Percentiles rank a stretch among this genome's conserved stretches.
Evolutionary conservation across 2,329 filamentous ascomycete genomes (phyloP).

Genomic region (Aureobasidium uvarum): DNA sequence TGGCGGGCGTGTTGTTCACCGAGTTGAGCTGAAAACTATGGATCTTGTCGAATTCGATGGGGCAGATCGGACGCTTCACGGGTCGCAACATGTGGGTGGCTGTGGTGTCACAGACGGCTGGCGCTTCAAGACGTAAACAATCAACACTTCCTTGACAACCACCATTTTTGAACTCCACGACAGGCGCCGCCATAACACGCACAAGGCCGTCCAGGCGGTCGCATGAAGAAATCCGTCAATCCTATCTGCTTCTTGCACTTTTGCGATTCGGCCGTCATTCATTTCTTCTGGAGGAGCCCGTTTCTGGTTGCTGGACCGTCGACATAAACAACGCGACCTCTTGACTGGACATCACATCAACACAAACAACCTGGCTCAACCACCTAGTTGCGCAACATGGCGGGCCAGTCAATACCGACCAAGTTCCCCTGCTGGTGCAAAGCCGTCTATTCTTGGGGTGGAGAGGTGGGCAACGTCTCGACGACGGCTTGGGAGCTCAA

Average conservation of each 20-base stretch:
- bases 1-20: not conserved
- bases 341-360: not conserved
- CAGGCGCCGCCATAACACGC: constrained; percentile 6
- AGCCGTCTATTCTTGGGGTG: constrained; percentile 45
- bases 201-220: constrained; percentile 10
- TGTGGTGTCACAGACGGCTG: constrained; percentile 10
- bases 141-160: constrained; percentile 16
- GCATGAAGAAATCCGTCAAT: not conserved
- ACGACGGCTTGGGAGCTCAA: not conserved
- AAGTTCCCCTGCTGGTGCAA: constrained; percentile 44
- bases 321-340: constrained; percentile 1
- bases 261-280: not conserved
- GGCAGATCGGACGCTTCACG: not conserved
- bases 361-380: not conserved
- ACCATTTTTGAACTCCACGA: not conserved
- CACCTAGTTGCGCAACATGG: constrained; percentile 24
- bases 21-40: constrained; percentile 4
- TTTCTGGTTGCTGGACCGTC: constrained; percentile 5
- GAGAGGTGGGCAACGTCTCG: constrained; percentile 33
- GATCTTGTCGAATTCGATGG: constrained; percentile 12
- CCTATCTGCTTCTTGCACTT: not conserved
- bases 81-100: not conserved
- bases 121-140: constrained; percentile 11
- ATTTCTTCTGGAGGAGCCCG: constrained; percentile 1
- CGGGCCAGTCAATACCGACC: constrained; percentile 33